phyloP scores from a whole-genome alignment of 75 land plant species.

The Ceratopteris richardii region DNA sequence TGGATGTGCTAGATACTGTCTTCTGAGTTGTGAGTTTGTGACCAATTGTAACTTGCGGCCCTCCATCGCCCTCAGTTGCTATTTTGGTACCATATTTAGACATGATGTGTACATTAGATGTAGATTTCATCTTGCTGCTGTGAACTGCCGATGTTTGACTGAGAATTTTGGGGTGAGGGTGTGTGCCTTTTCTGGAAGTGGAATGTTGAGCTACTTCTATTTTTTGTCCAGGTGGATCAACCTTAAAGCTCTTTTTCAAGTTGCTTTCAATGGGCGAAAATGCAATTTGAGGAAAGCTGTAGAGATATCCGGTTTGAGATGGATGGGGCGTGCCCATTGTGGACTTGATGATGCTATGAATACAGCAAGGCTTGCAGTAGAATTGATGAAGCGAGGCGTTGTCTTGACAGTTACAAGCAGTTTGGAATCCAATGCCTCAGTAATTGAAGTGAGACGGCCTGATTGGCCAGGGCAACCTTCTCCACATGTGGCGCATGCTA shows the following conservation, averaged over 20 bases:
- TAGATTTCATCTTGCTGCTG: too few relatives aligned
- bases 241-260: conserved; percentile 59
- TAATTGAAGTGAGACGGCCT: background rate
- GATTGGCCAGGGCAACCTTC: conserved; percentile 6
- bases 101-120: too few relatives aligned
- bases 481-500: conserved; percentile 1
- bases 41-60: too few relatives aligned
- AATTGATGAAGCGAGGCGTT: conserved; percentile 55
- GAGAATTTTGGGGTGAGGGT: too few relatives aligned
- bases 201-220: too few relatives aligned
- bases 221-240: conserved; percentile 99
- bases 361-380: conserved; percentile 66
- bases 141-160: too few relatives aligned
- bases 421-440: conserved; percentile 14
- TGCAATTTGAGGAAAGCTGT: conserved; percentile 85
- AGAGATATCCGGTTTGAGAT: conserved; percentile 54
- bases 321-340: conserved; percentile 91
- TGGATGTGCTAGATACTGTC: too few relatives aligned
- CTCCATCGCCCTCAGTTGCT: too few relatives aligned
- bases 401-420: conserved; percentile 51
- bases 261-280: conserved; percentile 43
- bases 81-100: too few relatives aligned
- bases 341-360: conserved; percentile 92
- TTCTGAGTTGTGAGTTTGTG: too few relatives aligned
- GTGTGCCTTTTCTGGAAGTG: too few relatives aligned